Evolutionary conservation across 331 rosid genomes (phyloP).

Genomic region (Prunus yedoensis): DNA sequence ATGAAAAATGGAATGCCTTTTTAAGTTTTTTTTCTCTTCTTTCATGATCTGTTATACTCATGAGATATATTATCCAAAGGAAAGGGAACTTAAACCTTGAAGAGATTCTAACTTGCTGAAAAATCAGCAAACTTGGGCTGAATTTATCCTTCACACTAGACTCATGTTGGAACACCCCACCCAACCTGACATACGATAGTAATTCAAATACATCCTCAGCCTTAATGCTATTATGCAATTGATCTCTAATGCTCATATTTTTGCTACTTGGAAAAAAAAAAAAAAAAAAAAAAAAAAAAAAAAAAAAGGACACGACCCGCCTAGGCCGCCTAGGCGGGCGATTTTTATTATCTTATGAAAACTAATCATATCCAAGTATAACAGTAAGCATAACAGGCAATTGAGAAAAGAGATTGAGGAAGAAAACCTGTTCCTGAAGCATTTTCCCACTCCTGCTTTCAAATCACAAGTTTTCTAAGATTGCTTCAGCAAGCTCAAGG

Average conservation of each 20-base stretch:
- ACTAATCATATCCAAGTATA: background rate
- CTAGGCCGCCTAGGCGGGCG: no score
- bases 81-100: background rate
- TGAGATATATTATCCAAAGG: background rate
- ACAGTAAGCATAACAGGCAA: background rate
- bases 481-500: background rate
- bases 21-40: background rate
- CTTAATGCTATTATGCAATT: background rate
- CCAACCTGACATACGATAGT: background rate
- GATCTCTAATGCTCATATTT: background rate
- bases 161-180: background rate
- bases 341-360: background rate
- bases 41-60: background rate
- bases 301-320: no score
- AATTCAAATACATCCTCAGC: background rate
- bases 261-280: background rate
- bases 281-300: no score
- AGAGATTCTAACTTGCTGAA: conserved; percentile 9
- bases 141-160: background rate
- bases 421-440: conserved; percentile 41
- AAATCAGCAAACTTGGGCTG: background rate
- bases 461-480: no score
- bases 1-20: background rate
- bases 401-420: conserved; percentile 16
- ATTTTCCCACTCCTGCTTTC: no score